phyloP scores from a whole-genome alignment of 1,284 basidiomycete genomes.

The Naganishia sp. region DNA sequence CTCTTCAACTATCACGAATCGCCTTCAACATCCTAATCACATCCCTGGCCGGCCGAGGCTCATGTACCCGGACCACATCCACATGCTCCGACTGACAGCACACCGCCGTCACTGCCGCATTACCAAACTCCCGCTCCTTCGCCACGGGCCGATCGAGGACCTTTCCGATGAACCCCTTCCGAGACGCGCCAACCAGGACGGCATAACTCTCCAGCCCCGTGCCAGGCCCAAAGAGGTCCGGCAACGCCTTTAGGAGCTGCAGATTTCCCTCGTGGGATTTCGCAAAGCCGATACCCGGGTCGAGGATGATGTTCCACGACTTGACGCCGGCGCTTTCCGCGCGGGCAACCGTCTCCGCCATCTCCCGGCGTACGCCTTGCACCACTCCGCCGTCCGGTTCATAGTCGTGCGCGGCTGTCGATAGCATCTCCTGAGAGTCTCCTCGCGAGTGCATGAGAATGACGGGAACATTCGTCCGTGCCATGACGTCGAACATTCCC shows the following conservation, averaged over 20 bases:
- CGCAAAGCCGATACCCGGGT: conserved; percentile 95
- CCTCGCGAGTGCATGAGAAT: conserved; percentile 93
- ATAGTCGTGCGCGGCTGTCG: conserved; percentile 71
- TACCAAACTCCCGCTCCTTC: conserved; percentile 73
- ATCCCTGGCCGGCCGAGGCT: conserved; percentile 69
- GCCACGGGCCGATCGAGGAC: conserved; percentile 59
- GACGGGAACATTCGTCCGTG: conserved; percentile 64
- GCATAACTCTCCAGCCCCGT: conserved; percentile 63
- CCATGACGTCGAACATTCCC: conserved; percentile 69
- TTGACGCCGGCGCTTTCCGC: conserved; percentile 79
- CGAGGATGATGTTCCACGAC: conserved; percentile 86
- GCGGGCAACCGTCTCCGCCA: conserved; percentile 66
- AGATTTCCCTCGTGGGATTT: conserved; percentile 80
- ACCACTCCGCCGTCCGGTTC: conserved; percentile 60
- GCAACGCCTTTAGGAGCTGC: conserved; percentile 63
- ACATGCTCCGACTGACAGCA: conserved; percentile 72
- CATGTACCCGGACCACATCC: conserved; percentile 80
- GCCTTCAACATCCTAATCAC: conserved; percentile 61
- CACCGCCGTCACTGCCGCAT: conserved; percentile 74
- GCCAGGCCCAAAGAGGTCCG: conserved; percentile 57
- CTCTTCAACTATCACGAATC: conserved; percentile 43
- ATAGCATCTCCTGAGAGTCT: conserved; percentile 61
- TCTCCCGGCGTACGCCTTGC: conserved; percentile 70
- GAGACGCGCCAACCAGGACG: conserved; percentile 73
- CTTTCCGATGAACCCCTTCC: conserved; percentile 78